phyloP scores from a whole-genome alignment of 345 rosid genomes.

The Excoecaria cochinchinensis region DNA sequence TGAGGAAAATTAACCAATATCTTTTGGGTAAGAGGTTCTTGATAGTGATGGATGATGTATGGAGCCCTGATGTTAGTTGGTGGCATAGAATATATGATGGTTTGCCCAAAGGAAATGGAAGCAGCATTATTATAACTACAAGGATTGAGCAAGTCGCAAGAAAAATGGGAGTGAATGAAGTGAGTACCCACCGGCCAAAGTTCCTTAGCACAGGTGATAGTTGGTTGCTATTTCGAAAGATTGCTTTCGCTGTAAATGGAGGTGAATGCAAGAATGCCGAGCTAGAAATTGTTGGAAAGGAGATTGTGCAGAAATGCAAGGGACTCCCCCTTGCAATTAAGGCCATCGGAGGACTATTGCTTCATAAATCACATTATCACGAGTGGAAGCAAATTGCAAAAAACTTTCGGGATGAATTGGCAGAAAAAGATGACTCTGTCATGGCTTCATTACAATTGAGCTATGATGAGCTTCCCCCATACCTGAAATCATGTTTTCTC shows the following conservation, averaged over 20 bases:
- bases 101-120: conserved; percentile 40
- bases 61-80: conserved; percentile 37
- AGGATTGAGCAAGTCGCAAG: conserved; percentile 34
- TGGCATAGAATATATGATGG: conserved; percentile 39
- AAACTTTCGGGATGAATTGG: conserved; percentile 53
- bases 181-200: conserved; percentile 16
- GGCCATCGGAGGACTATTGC: conserved; percentile 57
- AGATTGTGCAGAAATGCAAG: conserved; percentile 42
- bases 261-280: conserved; percentile 17
- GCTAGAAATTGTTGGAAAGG: conserved; percentile 21
- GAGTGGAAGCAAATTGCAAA: conserved; percentile 55
- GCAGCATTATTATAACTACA: conserved; percentile 46
- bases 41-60: conserved; percentile 44
- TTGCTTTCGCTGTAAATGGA: conserved; percentile 28
- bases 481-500: conserved; percentile 63
- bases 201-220: conserved; percentile 16
- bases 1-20: conserved; percentile 28
- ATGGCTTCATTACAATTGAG: conserved; percentile 68
- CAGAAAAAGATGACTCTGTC: conserved; percentile 45
- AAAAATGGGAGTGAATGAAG: conserved; percentile 25
- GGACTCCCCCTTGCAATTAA: conserved; percentile 69
- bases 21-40: conserved; percentile 28
- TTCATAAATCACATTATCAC: conserved; percentile 39
- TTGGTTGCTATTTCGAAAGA: conserved; percentile 29
- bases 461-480: conserved; percentile 66